These are phyloP conservation scores for Cryphonectria parasitica DNA, from an alignment of 2,329 filamentous ascomycete species.

Conservation along the genomic window DNA sequence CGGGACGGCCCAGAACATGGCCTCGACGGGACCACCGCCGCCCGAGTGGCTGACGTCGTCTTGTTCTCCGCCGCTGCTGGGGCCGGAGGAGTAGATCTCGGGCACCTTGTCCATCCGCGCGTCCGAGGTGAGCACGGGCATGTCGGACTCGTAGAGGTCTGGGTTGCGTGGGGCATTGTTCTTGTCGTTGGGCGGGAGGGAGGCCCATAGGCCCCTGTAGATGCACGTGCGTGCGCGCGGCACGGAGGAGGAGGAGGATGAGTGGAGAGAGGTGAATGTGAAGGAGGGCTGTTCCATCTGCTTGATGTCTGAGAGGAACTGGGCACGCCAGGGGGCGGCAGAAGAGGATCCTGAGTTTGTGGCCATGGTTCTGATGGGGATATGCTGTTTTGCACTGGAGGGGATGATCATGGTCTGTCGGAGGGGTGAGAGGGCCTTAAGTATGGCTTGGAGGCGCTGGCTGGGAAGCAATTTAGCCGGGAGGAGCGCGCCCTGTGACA, in stretches of 20 bases:
- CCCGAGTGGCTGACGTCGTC: slow-evolving; percentile 56
- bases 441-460: slow-evolving; percentile 15
- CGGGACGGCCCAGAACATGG: slow-evolving; percentile 77
- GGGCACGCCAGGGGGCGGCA: slow-evolving; percentile 57
- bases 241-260: slow-evolving; percentile 39
- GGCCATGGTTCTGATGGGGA: slow-evolving; percentile 34
- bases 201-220: slow-evolving; percentile 82
- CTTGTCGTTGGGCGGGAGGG: slow-evolving; percentile 69
- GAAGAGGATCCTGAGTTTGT: slow-evolving; percentile 17
- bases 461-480: slow-evolving; percentile 21
- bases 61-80: slow-evolving; percentile 48
- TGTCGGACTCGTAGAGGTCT: slow-evolving; percentile 69
- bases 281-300: slow-evolving; percentile 54
- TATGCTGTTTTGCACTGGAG: slow-evolving; percentile 18
- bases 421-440: slow-evolving; percentile 17
- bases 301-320: slow-evolving; percentile 55
- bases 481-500: neutral
- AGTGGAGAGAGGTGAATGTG: slow-evolving; percentile 54
- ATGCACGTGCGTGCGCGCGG: slow-evolving; percentile 78
- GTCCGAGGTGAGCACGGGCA: slow-evolving; percentile 86
- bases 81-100: slow-evolving; percentile 65
- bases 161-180: slow-evolving; percentile 77
- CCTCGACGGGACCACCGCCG: slow-evolving; percentile 76
- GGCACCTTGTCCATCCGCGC: slow-evolving; percentile 81
- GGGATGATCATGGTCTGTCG: slow-evolving; percentile 7